A percentile compares a stretch with the other conserved stretches of the same genome.
Evolutionary conservation across 2,329 filamentous ascomycete species (phyloP).

Genomic region (Aurifilum marmelostoma): DNA sequence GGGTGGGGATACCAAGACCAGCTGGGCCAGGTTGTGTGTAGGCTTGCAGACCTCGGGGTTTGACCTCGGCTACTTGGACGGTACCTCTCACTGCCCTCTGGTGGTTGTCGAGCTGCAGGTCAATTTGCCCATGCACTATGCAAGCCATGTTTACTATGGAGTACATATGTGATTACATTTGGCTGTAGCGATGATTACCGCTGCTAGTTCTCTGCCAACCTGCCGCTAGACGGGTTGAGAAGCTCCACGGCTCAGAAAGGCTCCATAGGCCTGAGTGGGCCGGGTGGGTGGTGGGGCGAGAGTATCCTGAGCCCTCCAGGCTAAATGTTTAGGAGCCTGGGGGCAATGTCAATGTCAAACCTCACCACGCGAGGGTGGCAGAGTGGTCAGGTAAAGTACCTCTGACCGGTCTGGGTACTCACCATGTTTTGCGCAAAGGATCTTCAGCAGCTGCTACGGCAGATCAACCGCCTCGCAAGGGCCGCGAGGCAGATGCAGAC

Average conservation of each 20-base stretch:
- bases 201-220: conserved; percentile 16
- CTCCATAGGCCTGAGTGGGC: background rate
- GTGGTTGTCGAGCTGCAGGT: background rate
- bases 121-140: background rate
- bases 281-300: conserved; percentile 41
- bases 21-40: background rate
- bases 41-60: background rate
- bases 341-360: conserved; percentile 29
- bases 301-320: conserved; percentile 46
- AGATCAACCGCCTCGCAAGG: conserved; percentile 10
- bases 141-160: background rate
- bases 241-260: background rate
- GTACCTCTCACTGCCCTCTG: background rate
- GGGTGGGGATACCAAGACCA: conserved; percentile 14
- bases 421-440: background rate
- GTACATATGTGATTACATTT: background rate
- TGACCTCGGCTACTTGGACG: background rate
- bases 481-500: conserved; percentile 15
- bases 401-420: background rate
- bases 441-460: background rate
- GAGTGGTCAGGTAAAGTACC: too few species aligned
- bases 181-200: conserved; percentile 14
- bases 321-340: conserved; percentile 41
- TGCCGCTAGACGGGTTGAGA: conserved; percentile 6
- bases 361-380: background rate